Evolutionary conservation across 805 yeast species (phyloP).

Genomic region (Cyberlindnera sargentensis): DNA sequence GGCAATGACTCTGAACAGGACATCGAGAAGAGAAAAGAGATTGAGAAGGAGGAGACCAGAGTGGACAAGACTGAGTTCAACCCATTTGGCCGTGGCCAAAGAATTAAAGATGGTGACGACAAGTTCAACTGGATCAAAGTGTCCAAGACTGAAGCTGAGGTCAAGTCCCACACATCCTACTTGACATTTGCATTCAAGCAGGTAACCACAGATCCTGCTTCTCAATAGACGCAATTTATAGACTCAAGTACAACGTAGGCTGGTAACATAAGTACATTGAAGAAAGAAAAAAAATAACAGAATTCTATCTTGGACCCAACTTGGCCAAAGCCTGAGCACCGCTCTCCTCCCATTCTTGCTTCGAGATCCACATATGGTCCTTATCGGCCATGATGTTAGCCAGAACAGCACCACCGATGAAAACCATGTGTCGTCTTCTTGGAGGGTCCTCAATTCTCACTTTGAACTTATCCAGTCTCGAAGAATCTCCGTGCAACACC

Average conservation of each 20-base stretch:
- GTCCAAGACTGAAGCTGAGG: conserved; percentile 75
- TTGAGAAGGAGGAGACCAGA: conserved; percentile 20
- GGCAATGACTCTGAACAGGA: conserved; percentile 19
- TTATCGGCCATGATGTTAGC: conserved; percentile 98
- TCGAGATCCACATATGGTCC: conserved; percentile 96
- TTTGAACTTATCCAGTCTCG: conserved; percentile 84
- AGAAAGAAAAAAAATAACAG: too few species aligned
- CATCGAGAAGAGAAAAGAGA: conserved; percentile 19
- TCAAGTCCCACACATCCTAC: conserved; percentile 91
- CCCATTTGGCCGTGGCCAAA: conserved; percentile 87
- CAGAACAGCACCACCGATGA: conserved; percentile 96
- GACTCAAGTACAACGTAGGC: neutral
- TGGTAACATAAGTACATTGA: neutral
- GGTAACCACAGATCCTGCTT: conserved; percentile 5
- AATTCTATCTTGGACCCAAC: conserved; percentile 76
- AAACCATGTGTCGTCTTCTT: conserved; percentile 97
- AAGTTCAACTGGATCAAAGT: conserved; percentile 76
- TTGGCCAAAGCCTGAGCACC: conserved; percentile 81
- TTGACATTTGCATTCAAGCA: conserved; percentile 75
- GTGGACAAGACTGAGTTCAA: conserved; percentile 55
- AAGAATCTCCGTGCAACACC: conserved; percentile 80
- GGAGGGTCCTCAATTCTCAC: conserved; percentile 98
- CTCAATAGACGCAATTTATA: neutral
- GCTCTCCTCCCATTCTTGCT: conserved; percentile 96
- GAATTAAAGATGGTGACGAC: conserved; percentile 83